These are phyloP conservation scores for Phaeomoniella chlamydospora DNA, from an alignment of 2,329 filamentous ascomycete genomes.

Conservation along the genomic window DNA sequence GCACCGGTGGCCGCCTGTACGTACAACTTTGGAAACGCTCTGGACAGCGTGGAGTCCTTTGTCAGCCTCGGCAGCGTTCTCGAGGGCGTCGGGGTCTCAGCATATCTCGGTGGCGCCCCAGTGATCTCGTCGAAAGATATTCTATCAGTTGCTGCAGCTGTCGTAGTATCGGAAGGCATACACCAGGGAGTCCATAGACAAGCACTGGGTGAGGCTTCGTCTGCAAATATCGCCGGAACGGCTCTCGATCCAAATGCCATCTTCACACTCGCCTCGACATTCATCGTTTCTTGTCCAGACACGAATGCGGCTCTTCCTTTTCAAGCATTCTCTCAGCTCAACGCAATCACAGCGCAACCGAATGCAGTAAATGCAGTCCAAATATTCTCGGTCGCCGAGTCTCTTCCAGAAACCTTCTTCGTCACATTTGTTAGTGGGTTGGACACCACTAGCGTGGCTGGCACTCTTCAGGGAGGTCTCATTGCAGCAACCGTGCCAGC, in stretches of 20 bases:
- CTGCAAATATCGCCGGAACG: conserved; percentile 45
- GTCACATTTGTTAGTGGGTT: conserved; percentile 13
- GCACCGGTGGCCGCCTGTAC: conserved; percentile 38
- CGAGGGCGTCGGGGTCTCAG: conserved; percentile 43
- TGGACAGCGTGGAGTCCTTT: conserved; percentile 33
- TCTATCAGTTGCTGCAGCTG: conserved; percentile 45
- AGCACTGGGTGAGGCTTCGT: conserved; percentile 33
- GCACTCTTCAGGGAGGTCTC: conserved; percentile 5
- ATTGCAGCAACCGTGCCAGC: conserved; percentile 13
- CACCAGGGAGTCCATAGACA: conserved; percentile 49
- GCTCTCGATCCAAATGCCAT: conserved; percentile 45
- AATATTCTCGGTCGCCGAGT: conserved; percentile 5
- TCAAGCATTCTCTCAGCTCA: conserved; percentile 42
- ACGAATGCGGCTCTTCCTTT: conserved; percentile 43
- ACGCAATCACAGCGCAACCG: conserved; percentile 18
- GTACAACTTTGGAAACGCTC: conserved; percentile 37
- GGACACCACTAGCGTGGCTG: conserved; percentile 10
- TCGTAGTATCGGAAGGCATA: conserved; percentile 50
- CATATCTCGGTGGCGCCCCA: conserved; percentile 48
- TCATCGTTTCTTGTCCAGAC: conserved; percentile 44
- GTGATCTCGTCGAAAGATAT: conserved; percentile 42
- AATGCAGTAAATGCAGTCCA: conserved; percentile 3
- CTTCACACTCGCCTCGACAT: conserved; percentile 48
- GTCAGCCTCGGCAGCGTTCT: conserved; percentile 37
- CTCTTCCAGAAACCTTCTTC: conserved; percentile 5